Conservation (phyloP, 495 filamentous ascomycete species). For the Thermochaetoides thermophila region DNA sequence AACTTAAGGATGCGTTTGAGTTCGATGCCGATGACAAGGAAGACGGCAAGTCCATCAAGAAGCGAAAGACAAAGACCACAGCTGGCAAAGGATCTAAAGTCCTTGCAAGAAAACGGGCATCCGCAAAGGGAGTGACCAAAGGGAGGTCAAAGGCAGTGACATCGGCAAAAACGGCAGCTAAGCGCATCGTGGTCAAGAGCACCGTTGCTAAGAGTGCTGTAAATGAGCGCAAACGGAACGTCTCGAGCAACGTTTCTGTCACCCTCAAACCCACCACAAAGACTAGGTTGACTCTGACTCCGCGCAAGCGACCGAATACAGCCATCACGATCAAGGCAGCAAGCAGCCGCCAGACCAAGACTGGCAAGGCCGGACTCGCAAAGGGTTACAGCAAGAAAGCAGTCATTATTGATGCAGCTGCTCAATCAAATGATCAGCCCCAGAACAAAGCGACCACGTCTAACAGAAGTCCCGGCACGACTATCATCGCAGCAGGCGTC, state of each 20-base stretch:
- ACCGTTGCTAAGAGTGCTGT: constrained; percentile 17
- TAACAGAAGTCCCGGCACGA: constrained; percentile 10
- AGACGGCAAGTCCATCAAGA: constrained; percentile 10
- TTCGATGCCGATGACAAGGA: constrained; percentile 8
- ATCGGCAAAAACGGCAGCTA: constrained; percentile 12
- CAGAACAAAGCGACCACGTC: background rate
- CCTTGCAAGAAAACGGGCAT: background rate
- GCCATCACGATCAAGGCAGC: constrained; percentile 6
- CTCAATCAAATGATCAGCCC: no score
- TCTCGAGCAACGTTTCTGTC: constrained; percentile 25
- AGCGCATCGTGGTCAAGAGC: constrained; percentile 16
- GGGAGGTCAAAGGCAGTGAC: no score
- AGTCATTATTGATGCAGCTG: no score
- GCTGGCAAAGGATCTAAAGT: no score
- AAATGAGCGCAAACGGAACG: constrained; percentile 25
- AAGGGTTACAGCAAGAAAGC: background rate
- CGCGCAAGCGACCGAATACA: constrained; percentile 14
- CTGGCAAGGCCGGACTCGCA: background rate
- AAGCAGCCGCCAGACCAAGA: constrained; percentile 1
- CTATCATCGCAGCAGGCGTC: constrained; percentile 13
- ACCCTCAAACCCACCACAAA: no score
- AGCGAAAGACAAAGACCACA: constrained; percentile 15
- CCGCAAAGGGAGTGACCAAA: constrained; percentile 10
- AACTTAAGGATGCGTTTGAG: constrained; percentile 17
- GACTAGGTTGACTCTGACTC: no score